Base-by-base conservation (phyloP, 495 filamentous ascomycete species). In the Aspergillus nidulans region DNA sequence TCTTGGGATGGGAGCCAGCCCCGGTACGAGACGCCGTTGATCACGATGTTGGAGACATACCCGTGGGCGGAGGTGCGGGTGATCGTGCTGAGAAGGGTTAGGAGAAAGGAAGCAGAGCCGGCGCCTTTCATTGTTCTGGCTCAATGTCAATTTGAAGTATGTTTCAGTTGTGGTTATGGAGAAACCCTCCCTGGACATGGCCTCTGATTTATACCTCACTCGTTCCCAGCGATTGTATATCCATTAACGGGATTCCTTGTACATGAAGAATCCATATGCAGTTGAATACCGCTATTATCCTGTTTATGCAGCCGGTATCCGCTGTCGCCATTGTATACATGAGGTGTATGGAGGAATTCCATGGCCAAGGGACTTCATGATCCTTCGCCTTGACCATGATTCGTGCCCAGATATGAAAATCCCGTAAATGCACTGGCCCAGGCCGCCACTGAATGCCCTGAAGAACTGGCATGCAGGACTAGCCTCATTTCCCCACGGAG, bases 21-120 rank as follows among this genome's bases (percentile, higher is more conserved):
- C 30, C 59, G 44, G 50, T 63, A 64, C 53, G 65, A 73, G 34
- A 73, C 66, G 26, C 81, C 81, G 62, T 81, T 77, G 53, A 77
- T 70, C 42, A 81, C 70, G 56, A 83, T 65, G 49, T 80, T 73
- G 54, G 68, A 68, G 44, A 82, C 77, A 53, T 75, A 71, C 18
- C 81, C 80, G 62, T 84, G 81, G 51, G 74, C 78, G 28, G 46
- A 16, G n/a, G 28, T 24, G 18, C 23, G 18, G 26, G 74, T 60
- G 20, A 69, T 67, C 13, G 58, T 45, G 59, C 48, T 66, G 63
- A 55, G 19, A 42, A 64, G 49, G 8, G 61, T 49, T n/a, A 34
- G 8, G 46, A 49, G 46, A 30, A 49, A 12, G n/a, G 44, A 28
- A 34, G 46, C 38, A 5, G 43, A 26, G n/a, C n/a, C n/a, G n/a